phyloP scores from a whole-genome alignment of 192 early-diverging fungal species.

The Coemansia sp. region DNA sequence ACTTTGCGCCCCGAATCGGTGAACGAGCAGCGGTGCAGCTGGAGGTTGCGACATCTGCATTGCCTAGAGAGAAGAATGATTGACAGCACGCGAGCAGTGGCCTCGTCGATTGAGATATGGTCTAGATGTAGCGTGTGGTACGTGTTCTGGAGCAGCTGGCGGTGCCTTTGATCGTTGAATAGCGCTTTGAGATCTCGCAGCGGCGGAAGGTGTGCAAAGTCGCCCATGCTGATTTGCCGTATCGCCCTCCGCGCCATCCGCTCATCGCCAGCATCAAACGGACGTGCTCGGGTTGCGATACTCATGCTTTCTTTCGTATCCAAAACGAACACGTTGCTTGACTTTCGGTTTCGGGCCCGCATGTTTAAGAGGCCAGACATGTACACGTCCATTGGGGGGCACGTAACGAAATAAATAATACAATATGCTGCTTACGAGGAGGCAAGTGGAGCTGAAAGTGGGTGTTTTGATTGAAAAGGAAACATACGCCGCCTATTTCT shows the following conservation, averaged over 20 bases:
- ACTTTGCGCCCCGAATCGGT: slow-evolving; percentile 28
- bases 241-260: slow-evolving; percentile 12
- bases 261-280: slow-evolving; percentile 14
- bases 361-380: slow-evolving; percentile 26
- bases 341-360: neutral
- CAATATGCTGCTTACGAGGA: neutral
- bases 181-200: slow-evolving; percentile 21
- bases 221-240: slow-evolving; percentile 20
- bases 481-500: neutral
- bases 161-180: slow-evolving; percentile 12
- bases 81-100: slow-evolving; percentile 21
- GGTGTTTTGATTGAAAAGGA: neutral
- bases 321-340: slow-evolving; percentile 6
- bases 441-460: neutral
- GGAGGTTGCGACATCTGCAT: slow-evolving; percentile 22
- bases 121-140: slow-evolving; percentile 14
- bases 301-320: neutral
- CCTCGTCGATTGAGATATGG: slow-evolving; percentile 18
- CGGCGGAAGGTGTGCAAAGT: slow-evolving; percentile 34
- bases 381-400: slow-evolving; percentile 23
- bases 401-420: neutral
- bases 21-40: slow-evolving; percentile 24
- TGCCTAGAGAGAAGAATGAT: slow-evolving; percentile 25
- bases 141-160: slow-evolving; percentile 3
- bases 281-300: neutral